phyloP scores from a whole-genome alignment of 2,329 filamentous ascomycete genomes.

The Chrysoporthe austroafricana region DNA sequence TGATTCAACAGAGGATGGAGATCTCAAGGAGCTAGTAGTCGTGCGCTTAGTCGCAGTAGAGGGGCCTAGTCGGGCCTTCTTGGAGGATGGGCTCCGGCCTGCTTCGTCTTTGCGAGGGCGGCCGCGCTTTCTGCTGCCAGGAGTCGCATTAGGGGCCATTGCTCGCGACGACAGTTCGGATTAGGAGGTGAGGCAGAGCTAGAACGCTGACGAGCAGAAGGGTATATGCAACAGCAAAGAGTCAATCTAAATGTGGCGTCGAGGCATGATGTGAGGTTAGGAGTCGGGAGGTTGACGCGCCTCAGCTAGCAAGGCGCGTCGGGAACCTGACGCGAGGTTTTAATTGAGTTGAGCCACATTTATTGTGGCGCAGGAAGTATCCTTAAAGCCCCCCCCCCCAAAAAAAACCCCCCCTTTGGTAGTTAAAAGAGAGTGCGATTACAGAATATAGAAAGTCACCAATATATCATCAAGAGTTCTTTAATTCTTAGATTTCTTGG shows the following conservation, averaged over 20 bases:
- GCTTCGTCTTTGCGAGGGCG: slow-evolving; percentile 26
- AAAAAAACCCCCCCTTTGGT: no score
- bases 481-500: no score
- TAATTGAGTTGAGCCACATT: slow-evolving; percentile 1
- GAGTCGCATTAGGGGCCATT: slow-evolving; percentile 19
- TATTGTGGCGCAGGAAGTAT: not conserved
- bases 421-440: no score
- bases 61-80: slow-evolving; percentile 30
- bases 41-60: slow-evolving; percentile 28
- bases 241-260: not conserved
- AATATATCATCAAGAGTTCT: no score
- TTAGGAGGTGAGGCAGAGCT: not conserved
- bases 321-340: not conserved
- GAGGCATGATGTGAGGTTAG: not conserved
- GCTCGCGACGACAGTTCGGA: not conserved
- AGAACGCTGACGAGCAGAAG: not conserved
- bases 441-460: no score
- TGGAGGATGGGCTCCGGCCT: slow-evolving; percentile 15
- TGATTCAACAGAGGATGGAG: slow-evolving; percentile 19
- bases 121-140: slow-evolving; percentile 23
- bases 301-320: not conserved
- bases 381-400: not conserved
- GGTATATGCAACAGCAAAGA: not conserved
- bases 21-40: slow-evolving; percentile 30
- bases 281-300: slow-evolving; percentile 3